Evolutionary conservation across 2,329 filamentous ascomycete species (phyloP), one percentile per base, ranked within the genome.

Genomic region (Talaromyces sp.): DNA sequence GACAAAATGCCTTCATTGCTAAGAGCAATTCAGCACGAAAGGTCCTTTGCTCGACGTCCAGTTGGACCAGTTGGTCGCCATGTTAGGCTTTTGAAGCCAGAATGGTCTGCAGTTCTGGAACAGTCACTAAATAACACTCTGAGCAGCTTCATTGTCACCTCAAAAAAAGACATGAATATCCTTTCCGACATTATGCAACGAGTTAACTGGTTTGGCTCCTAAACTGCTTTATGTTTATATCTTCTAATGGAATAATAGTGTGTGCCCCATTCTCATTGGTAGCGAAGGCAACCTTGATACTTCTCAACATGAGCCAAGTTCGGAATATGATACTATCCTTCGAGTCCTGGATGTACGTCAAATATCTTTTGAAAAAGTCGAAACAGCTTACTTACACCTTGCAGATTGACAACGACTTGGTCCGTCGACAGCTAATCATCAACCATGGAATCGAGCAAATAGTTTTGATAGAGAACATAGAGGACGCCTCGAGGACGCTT

Each of bases 81-180:
- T 69, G 83, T 99, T 57, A 87, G 87, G 66, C 79, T 99, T 28
- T 78, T 87, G 40, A 88, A 94, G 66, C 89, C 91, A 0, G 83
- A 91, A 68, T 99, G 95, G 95, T 89, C 89, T 1, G 84, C 85
- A 0, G 87, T 96, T 51, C 75, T 99, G 14, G 95, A 99, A 72
- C 89, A 84, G 65, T 85, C 85, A 1, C 83, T 96, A 53, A 91
- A 91, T n/a, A 76, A 75, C 3, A 81, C 79, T 0, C 78, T 98
- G 34, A 89, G 87, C 64, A 87, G 85, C 1, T 99, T 98, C 70
- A 85, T 96, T 57, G 93, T 97, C 50, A 88, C 86, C 5, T 91
- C 81, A 73, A 91, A 90, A 69, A 76, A 81, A 12, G 95, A 99
- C 71, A 87, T 91, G 72, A 81, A 82, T n/a, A 81, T 85, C 6